Evolutionary conservation across 1,284 basidiomycete genomes (phyloP), one percentile per base, ranked within the genome.

Genomic region (Takashimella koratensis): DNA sequence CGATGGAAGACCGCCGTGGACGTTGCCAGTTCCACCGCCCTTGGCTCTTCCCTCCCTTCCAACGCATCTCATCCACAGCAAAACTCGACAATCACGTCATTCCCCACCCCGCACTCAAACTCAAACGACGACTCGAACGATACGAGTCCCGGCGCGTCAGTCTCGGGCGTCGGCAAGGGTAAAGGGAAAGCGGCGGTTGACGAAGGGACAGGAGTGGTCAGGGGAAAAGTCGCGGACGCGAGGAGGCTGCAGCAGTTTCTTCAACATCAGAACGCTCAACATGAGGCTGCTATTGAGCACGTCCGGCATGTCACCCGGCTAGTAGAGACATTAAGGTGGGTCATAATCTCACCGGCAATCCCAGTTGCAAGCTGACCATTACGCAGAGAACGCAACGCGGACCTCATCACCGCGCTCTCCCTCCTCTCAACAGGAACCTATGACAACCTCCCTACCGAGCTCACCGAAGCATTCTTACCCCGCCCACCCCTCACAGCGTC

Each of bases 1-100:
- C 62, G 72, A 22, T 74, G 72, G 72, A 74, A 74, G 53, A 59
- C 62, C 16, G 58, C 65, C 10, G 72, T 71, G 16, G 72, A 74
- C 48, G 45, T 70, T 2, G 56, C 63, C 2, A 52, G 53, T 21
- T 52, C 55, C 5, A 24, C 41, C 13, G n/a, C 47, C 24, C 5
- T 41, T 24, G 11, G 36, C 20, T 41, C 48, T 13, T 22, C 51
- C 24, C 36, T 43, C 46, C 19, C 23, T 26, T 40, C 24, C 26
- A 23, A 41, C 27, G n/a, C n/a, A n/a, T 23, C 23, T 10, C 27
- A 27, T 43, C 51, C 36, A 20, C 52, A 13, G 39, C 53, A 5
- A 48, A 26, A 36, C 30, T 36, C 30, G 30, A 36, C 30, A 16
- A 16, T 36, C 30, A 36, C 61, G 3, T 66, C 65, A 2, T 72